A percentile compares a stretch with the other conserved stretches of the same genome.
These are phyloP conservation scores for Lagenaria siceraria DNA, from an alignment of 306 rosid species.

Conservation along the genomic window DNA sequence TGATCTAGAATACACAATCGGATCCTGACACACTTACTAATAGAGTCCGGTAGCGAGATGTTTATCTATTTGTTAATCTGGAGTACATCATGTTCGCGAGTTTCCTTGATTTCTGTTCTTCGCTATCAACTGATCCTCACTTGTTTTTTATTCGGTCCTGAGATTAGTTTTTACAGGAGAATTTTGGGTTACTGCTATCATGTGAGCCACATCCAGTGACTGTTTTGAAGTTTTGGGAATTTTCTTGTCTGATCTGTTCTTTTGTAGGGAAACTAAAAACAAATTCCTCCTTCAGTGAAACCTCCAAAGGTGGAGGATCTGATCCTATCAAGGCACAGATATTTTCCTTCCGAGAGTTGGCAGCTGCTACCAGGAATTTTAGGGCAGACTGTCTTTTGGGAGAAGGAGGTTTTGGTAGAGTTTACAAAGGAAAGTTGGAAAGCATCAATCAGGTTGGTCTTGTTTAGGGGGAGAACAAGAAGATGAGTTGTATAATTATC, in stretches of 20 bases:
- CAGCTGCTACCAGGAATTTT: conserved; percentile 80
- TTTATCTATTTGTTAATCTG: not conserved
- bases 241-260: conserved; percentile 6
- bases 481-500: not conserved
- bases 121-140: not conserved
- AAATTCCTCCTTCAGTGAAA: conserved; percentile 37
- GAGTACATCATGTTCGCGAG: not conserved
- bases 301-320: conserved; percentile 43
- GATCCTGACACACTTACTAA: not conserved
- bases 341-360: conserved; percentile 81
- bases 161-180: not conserved
- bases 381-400: conserved; percentile 76
- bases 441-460: conserved; percentile 51
- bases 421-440: conserved; percentile 75
- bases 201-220: not conserved
- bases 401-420: conserved; percentile 91
- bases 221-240: not conserved
- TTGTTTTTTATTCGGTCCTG: not conserved
- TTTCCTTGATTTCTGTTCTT: not conserved
- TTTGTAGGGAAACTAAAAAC: conserved; percentile 40
- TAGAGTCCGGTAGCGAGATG: not conserved
- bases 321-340: conserved; percentile 76
- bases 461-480: not conserved
- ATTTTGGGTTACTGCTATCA: not conserved
- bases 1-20: not conserved